Evolutionary conservation across 371 early-diverging fungal genomes (phyloP), one percentile per base, ranked within the genome.

Genomic region (Neoconidiobolus thromboides): DNA sequence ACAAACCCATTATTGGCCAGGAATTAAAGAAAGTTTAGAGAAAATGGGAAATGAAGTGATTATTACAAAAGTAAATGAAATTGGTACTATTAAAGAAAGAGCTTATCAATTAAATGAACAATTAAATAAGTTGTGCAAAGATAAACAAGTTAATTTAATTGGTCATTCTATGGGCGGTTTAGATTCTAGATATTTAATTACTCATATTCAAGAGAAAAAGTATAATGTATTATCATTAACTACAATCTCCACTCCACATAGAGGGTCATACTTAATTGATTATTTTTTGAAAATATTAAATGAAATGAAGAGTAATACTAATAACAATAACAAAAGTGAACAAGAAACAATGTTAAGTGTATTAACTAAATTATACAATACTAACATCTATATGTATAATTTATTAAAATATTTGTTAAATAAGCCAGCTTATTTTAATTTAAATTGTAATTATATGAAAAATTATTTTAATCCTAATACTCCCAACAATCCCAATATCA

Each of bases 241-340:
- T 0, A 91, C 92, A 0, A 73, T 93, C 12, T 84, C 85, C 2
- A 90, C 94, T 4, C 94, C 94, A n/a, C 94, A 93, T 67, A 81
- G 85, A 37, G 94, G 94, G 2, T 79, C 80, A 44, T 79, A 86
- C 2, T 82, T 91, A 68, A 91, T 90, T 89, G 91, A 91, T 70
- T 91, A 87, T 86, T 73, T 80, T 52, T 68, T 89, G 38, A 80
- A 83, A 9, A 71, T 87, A 0, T 47, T 47, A 9, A 4, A 14
- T 14, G 14, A 12, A 49, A 12, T 26, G 3, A 47, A 48, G 44
- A 43, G 10, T 7, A 12, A 46, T 37, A 5, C 57, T 46, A 44
- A 43, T 3, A 26, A 26, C 26, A 26, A 26, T 26, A 26, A 26
- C 26, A 26, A 26, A 26, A 26, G 26, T 26, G 26, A 26, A 26